phyloP scores from a whole-genome alignment of 495 filamentous ascomycete genomes.

The Hypomontagnella monticulosa region DNA sequence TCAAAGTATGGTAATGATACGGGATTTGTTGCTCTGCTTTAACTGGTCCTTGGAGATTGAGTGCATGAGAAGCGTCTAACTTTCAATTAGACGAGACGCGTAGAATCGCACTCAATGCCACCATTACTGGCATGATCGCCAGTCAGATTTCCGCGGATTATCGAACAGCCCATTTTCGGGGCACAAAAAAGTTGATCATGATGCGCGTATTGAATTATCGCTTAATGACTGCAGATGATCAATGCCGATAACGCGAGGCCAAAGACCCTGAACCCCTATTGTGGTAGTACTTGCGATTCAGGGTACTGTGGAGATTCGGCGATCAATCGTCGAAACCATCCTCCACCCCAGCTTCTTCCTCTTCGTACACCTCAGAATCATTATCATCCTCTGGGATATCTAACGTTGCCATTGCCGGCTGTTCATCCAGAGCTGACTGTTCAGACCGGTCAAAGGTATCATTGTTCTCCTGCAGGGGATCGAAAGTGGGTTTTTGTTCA shows the following conservation, averaged over 20 bases:
- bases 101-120: not conserved
- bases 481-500: conserved; percentile 49
- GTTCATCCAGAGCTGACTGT: conserved; percentile 18
- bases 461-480: conserved; percentile 32
- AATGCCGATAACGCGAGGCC: not conserved
- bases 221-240: conserved; percentile 7
- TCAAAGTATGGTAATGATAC: conserved; percentile 1
- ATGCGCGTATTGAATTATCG: conserved; percentile 16
- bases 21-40: conserved; percentile 4
- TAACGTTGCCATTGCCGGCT: conserved; percentile 17
- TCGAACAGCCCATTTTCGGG: conserved; percentile 1
- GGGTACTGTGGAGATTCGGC: not conserved
- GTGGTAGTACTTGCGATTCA: not conserved
- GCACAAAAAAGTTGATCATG: conserved; percentile 7
- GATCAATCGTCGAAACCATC: conserved; percentile 47
- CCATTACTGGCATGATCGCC: not conserved
- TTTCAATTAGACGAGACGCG: conserved; percentile 1
- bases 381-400: conserved; percentile 43
- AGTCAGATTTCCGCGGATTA: not conserved
- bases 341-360: conserved; percentile 55
- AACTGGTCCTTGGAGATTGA: conserved; percentile 9
- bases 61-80: conserved; percentile 7
- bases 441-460: conserved; percentile 11
- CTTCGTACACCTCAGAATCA: conserved; percentile 57
- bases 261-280: not conserved